Conservation (phyloP, 305 asterid genomes). For the Solanum chacoense region DNA sequence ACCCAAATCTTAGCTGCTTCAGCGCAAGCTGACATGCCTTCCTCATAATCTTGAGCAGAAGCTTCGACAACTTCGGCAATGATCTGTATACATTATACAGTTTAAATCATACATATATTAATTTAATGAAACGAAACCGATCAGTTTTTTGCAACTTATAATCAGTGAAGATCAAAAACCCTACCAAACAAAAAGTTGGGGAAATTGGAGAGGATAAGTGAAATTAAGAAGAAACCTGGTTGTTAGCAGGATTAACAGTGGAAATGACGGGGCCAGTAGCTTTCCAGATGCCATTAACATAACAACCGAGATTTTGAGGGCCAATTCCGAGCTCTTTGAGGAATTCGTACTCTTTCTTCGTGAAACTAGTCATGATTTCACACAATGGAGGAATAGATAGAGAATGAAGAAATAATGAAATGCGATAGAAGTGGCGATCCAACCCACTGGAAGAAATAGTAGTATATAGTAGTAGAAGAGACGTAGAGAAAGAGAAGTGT, state of each 20-base stretch:
- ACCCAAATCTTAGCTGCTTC: slow-evolving; percentile 56
- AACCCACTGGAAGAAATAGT: not conserved
- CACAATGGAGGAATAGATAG: not conserved
- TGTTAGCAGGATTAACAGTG: slow-evolving; percentile 74
- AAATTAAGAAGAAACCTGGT: not conserved
- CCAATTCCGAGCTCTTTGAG: slow-evolving; percentile 75
- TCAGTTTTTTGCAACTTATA: not conserved
- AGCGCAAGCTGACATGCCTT: slow-evolving; percentile 74
- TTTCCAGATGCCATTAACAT: slow-evolving; percentile 71
- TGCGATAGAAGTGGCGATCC: not conserved
- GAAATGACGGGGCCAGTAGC: slow-evolving; percentile 63
- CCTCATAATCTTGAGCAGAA: slow-evolving; percentile 72
- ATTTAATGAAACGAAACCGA: not conserved
- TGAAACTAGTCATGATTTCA: slow-evolving; percentile 43
- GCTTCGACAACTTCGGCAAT: slow-evolving; percentile 85
- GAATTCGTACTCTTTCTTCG: slow-evolving; percentile 58
- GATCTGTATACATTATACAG: slow-evolving; percentile 24
- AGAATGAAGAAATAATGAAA: not conserved
- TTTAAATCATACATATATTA: not conserved
- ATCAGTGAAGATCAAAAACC: not conserved
- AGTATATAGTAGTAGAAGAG: not conserved
- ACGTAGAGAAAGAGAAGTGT: not conserved
- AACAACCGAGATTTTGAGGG: slow-evolving; percentile 54
- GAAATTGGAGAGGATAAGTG: not conserved
- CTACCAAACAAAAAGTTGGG: not conserved